Evolutionary conservation across 805 yeast species (phyloP).

Genomic region (Tetrapisispora fleetii): DNA sequence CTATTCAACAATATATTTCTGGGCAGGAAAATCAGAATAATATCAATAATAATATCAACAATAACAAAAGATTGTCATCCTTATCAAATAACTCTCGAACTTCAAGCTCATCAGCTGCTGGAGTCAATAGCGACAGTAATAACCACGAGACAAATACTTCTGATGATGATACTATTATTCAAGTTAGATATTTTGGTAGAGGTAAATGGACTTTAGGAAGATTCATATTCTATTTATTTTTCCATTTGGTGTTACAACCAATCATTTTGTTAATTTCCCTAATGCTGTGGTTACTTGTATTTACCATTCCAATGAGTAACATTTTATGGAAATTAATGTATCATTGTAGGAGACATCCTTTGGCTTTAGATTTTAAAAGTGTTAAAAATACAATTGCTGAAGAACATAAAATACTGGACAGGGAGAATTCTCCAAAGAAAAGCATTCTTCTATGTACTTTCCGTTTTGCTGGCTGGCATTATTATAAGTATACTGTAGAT

Average conservation of each 20-base stretch:
- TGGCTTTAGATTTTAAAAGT: conserved; percentile 68
- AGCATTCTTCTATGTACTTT: conserved; percentile 79
- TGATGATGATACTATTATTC: background rate
- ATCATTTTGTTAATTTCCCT: conserved; percentile 43
- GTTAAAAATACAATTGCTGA: conserved; percentile 33
- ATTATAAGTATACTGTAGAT: conserved; percentile 91
- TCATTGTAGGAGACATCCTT: conserved; percentile 83
- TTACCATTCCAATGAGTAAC: conserved; percentile 90
- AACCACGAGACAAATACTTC: conserved; percentile 4
- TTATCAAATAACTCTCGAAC: background rate
- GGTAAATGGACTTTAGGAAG: conserved; percentile 88
- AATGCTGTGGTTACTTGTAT: conserved; percentile 71
- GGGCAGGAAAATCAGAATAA: conserved; percentile 3
- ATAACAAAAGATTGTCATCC: background rate
- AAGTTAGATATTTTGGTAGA: conserved; percentile 67
- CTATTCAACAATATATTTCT: conserved; percentile 24
- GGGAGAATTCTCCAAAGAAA: conserved; percentile 29
- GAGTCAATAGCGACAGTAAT: background rate
- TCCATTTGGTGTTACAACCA: conserved; percentile 65
- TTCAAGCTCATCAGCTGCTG: background rate
- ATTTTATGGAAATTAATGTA: conserved; percentile 55
- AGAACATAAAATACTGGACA: conserved; percentile 6
- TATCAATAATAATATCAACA: background rate
- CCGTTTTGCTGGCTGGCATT: conserved; percentile 84
- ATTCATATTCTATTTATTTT: conserved; percentile 60